Base-by-base conservation (phyloP, 441 rosid species). In the Macaranga tanarius region DNA sequence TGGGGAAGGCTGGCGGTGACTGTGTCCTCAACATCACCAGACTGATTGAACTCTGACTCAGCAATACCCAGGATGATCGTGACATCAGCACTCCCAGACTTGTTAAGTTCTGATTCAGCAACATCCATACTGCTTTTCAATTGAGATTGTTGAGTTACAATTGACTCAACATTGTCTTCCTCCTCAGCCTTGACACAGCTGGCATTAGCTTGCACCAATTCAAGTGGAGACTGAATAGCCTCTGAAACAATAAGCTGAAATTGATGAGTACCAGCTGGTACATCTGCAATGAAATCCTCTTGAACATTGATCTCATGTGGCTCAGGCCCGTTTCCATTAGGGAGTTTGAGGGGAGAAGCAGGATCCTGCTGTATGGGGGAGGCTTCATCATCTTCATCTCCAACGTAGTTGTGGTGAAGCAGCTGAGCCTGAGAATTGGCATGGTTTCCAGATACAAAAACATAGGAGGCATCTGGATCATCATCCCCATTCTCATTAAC, bases 261-360 rank as follows among this genome's bases (percentile, higher is more conserved):
- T 51, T 63, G 62, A 26, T 3, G 22, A 42, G 45, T 54, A 4
- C 47, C 45, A 34, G 38, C 38, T 45, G 20, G 48, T 31, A 23
- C 48, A 8, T 28, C 64, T 15, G 2, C 22, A 59, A 26, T 23
- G 1, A 34, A 56, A 65, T 28, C 34, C 2, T 58, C 65, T 26
- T 56, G 52, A 8, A 6, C 45, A 67, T 75, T 81, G 63, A 69
- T 81, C 78, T 85, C 90, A 45, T 72, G 51, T 23, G 50, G 76
- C 22, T 55, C 26, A 44, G 12, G 20, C 44, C 23, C 26, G 2
- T 25, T 50, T 59, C 50, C 80, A 61, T 73, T 65, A 20, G 69
- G 38, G 38, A 1, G 38, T 0, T 34, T 34, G 6, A 34, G 38
- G 38, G 38, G 38, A 34, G 38, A 34, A 34, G 0, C 38, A 34